Conservation (phyloP, 2,329 filamentous ascomycete species). For the Rutstroemia sp. region DNA sequence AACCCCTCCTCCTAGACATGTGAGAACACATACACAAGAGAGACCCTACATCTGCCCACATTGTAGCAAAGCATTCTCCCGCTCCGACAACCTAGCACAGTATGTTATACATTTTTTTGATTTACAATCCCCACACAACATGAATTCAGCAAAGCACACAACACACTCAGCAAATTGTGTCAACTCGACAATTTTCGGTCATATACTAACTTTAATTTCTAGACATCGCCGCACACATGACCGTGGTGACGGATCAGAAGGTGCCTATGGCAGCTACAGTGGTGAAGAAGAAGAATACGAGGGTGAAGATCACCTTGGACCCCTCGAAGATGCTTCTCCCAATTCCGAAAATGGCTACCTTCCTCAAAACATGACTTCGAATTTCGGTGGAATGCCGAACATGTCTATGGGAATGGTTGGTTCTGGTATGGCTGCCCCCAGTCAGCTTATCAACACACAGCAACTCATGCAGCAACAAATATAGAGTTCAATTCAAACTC, state of each 20-base stretch:
- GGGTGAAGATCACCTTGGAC: slow-evolving; percentile 76
- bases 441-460: slow-evolving; percentile 30
- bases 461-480: slow-evolving; percentile 31
- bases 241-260: slow-evolving; percentile 59
- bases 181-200: slow-evolving; percentile 9
- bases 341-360: slow-evolving; percentile 62
- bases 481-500: slow-evolving; percentile 13
- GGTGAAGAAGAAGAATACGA: slow-evolving; percentile 73
- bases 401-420: slow-evolving; percentile 23
- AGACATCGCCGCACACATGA: slow-evolving; percentile 78
- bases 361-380: slow-evolving; percentile 22
- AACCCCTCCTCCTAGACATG: slow-evolving; percentile 60
- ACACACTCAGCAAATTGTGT: slow-evolving; percentile 30
- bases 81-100: slow-evolving; percentile 98
- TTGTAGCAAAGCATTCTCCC: slow-evolving; percentile 97
- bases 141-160: slow-evolving; percentile 16
- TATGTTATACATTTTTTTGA: slow-evolving; percentile 41
- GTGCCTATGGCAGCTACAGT: slow-evolving; percentile 49
- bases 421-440: slow-evolving; percentile 31
- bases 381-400: slow-evolving; percentile 16
- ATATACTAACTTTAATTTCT: slow-evolving; percentile 20
- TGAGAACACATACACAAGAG: slow-evolving; percentile 98
- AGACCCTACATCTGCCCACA: slow-evolving; percentile 95
- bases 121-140: background rate
- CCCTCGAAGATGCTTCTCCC: slow-evolving; percentile 72